Base-by-base conservation (phyloP, 176 grass and related monocot genomes). In the Bromus sterilis region DNA sequence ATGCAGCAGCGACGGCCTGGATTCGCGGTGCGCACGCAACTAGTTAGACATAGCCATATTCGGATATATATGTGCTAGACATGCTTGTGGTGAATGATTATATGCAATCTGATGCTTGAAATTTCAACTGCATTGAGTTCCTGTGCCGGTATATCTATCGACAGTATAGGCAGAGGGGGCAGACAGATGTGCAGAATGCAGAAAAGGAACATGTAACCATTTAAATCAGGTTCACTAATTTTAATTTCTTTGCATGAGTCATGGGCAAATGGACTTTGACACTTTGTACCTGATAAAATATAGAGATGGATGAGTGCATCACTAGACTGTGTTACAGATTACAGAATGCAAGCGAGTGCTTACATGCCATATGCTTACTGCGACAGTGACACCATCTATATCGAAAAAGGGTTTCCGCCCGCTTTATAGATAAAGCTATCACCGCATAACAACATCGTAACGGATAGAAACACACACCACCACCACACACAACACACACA, bases 161-260 rank as follows among this genome's bases (percentile, higher is more conserved):
- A 70, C 91, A 91, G 94, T 97, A 91, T 4, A 97, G 94, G n/a
- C n/a, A n/a, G n/a, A 87, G 86, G 93, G 93, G 79, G 94, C 94
- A 73, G 78, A 94, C 87, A 56, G 89, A 97, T 88, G 84, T 91
- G 78, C 75, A 72, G 21, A 89, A 81, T 31, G 91, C 89, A 9
- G 85, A 91, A 86, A 94, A 80, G 58, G 79, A 86, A 44, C 90
- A 91, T 74, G 94, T 97, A 83, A 74, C 39, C 36, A 75, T 57
- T 56, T 16, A 12, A 32, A 44, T 68, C 25, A 20, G 55, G 9
- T 71, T 70, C 15, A 65, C 4, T 77, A 7, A 46, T 67, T 66
- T 31, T 82, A 4, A 21, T 21, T 53, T 53, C 18, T 57, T 86
- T 82, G 33, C 86, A 25, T 76, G 33, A 32, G 2, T 53, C 57